Evolutionary conservation across 768 basidiomycete species (phyloP).

Genomic region (Pisolithus orientalis): DNA sequence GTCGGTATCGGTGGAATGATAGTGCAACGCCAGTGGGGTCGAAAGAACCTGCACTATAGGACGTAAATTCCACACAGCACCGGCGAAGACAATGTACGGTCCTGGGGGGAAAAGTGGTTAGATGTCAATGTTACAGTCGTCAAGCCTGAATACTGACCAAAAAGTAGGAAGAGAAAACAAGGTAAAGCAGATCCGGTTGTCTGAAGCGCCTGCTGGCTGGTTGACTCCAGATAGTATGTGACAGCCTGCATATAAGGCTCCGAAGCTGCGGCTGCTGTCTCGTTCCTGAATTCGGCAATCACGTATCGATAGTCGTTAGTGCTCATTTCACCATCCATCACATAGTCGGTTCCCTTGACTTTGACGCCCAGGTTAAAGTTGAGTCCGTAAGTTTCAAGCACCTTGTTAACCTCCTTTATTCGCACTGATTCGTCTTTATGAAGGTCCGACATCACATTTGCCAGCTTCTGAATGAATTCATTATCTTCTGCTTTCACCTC

Average conservation of each 20-base stretch:
- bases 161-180: conserved; percentile 18
- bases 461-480: conserved; percentile 10
- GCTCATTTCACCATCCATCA: conserved; percentile 13
- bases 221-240: conserved; percentile 15
- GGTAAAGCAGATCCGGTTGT: conserved; percentile 15
- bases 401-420: neutral
- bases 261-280: neutral
- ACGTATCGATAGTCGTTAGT: conserved; percentile 11
- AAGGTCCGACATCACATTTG: conserved; percentile 15
- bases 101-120: conserved; percentile 8
- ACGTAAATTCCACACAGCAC: conserved; percentile 17
- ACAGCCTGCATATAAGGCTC: conserved; percentile 22
- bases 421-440: conserved; percentile 13
- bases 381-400: conserved; percentile 5
- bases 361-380: conserved; percentile 4
- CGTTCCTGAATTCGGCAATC: neutral
- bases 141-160: conserved; percentile 13
- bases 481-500: conserved; percentile 18
- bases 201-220: conserved; percentile 5
- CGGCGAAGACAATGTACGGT: conserved; percentile 20
- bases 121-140: neutral
- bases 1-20: conserved; percentile 13
- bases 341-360: neutral
- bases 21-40: conserved; percentile 17
- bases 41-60: conserved; percentile 21